Conservation (phyloP, 768 basidiomycete genomes). For the Holtermannia corniformis region DNA sequence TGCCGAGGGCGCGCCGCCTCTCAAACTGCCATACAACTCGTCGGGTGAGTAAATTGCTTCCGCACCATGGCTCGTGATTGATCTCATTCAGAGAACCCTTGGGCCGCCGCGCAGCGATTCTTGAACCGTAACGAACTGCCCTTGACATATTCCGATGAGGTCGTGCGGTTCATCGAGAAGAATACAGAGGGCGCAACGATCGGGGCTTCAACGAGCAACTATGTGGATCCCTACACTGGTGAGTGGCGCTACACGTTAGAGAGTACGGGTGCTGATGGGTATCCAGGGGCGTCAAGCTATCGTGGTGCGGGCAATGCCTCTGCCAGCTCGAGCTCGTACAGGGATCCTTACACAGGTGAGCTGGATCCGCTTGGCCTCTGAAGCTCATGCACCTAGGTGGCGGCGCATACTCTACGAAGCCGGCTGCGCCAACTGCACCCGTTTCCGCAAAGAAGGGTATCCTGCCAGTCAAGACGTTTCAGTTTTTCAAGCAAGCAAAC, state of each 20-base stretch:
- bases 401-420: conserved; percentile 38
- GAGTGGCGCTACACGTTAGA: conserved; percentile 24
- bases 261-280: conserved; percentile 30
- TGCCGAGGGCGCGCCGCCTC: conserved; percentile 77
- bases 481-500: conserved; percentile 73
- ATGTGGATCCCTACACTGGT: conserved; percentile 87
- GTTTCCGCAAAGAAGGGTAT: conserved; percentile 38
- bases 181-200: conserved; percentile 72
- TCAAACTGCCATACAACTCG: conserved; percentile 89
- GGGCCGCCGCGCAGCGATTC: conserved; percentile 78
- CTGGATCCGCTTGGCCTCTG: conserved; percentile 55
- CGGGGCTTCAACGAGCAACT: conserved; percentile 48
- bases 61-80: background rate
- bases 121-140: conserved; percentile 75
- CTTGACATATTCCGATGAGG: conserved; percentile 70
- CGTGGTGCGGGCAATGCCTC: conserved; percentile 8
- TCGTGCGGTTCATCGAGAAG: conserved; percentile 86
- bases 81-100: conserved; percentile 67
- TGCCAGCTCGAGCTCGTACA: conserved; percentile 1
- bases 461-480: conserved; percentile 45
- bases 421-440: conserved; percentile 26
- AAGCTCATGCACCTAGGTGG: conserved; percentile 29
- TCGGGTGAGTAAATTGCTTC: conserved; percentile 50
- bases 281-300: background rate
- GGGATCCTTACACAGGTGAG: conserved; percentile 37